Base-by-base conservation (phyloP, 2,329 filamentous ascomycete genomes). In the Neophaeococcomyces aloes region DNA sequence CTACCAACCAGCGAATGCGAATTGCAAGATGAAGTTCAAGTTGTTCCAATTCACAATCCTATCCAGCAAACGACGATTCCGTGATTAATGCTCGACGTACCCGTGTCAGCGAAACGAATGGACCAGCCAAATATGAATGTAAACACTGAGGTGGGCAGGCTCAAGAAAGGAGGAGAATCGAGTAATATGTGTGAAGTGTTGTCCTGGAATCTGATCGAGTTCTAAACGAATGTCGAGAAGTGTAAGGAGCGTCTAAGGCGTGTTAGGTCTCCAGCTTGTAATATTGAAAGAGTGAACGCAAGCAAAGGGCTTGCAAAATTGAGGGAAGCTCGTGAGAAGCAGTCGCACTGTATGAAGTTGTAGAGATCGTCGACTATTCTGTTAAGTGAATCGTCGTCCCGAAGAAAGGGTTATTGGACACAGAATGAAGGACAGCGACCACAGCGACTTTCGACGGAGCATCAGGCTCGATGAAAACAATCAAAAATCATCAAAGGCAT, bases 391-490 rank as follows among this genome's bases (percentile, higher is more conserved):
- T 45, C 35, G 38, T 21, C 41, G 17, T 46, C 38, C 45, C 42
- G 41, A 42, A 46, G 50, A 30, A 41, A 43, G 43, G 37, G 33
- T 54, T 55, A 55, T 53, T 49, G 52, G 49, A 45, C 52, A 52
- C 51, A 42, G 43, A 53, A 49, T 34, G 51, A 53, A 47, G 48
- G 49, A 50, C 38, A 46, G 52, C 53, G 53, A 56, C 52, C 53
- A 55, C 48, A 52, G 52, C 53, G 53, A 56, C 51, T 49, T n/a
- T 50, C 50, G 51, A 53, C 50, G 47, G 45, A 51, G 49, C 52
- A 56, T 55, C 47, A 49, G 50, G 48, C 50, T 53, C 51, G 47
- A 49, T 43, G 49, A 33, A 32, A 44, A 51, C 35, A 37, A 38
- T 30, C 48, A 45, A 29, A 27, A 30, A 42, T 25, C 29, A 33